Conservation (phyloP, 2,329 filamentous ascomycete genomes). For the Penicillium hesseltinei region DNA sequence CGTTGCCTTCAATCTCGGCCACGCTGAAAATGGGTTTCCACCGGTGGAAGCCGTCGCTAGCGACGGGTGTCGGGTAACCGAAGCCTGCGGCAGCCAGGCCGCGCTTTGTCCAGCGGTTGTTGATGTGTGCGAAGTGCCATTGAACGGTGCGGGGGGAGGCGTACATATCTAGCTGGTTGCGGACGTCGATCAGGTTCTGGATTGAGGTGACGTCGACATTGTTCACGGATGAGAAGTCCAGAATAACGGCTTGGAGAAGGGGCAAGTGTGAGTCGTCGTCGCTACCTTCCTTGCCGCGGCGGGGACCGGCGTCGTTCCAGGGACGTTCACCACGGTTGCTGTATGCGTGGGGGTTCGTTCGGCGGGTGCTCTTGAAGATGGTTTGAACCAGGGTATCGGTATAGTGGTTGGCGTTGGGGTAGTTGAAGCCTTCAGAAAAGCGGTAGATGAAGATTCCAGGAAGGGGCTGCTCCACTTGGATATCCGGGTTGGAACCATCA, state of each 20-base stretch:
- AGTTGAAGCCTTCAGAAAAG: constrained; percentile 93
- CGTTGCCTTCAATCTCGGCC: constrained; percentile 73
- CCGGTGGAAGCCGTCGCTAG: constrained; percentile 57
- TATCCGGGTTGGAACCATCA: constrained; percentile 86
- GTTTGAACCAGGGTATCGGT: constrained; percentile 72
- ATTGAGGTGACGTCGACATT: constrained; percentile 91
- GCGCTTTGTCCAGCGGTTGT: constrained; percentile 91
- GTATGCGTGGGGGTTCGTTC: constrained; percentile 70
- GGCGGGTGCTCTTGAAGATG: constrained; percentile 69
- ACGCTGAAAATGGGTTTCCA: constrained; percentile 98
- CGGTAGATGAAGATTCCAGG: constrained; percentile 95
- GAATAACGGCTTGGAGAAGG: constrained; percentile 80
- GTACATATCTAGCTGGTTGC: constrained; percentile 88
- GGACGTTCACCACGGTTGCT: constrained; percentile 71
- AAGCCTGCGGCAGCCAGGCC: constrained; percentile 85
- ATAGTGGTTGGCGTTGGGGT: constrained; percentile 87
- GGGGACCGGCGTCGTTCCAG: constrained; percentile 90
- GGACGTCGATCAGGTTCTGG: constrained; percentile 88
- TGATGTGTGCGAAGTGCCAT: constrained; percentile 94
- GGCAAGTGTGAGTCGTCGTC: constrained; percentile 56
- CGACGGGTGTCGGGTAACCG: constrained; percentile 67
- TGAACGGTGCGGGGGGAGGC: constrained; percentile 77
- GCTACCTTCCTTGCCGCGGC: constrained; percentile 51
- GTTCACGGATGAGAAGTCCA: constrained; percentile 92
- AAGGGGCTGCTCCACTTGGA: constrained; percentile 76